Percentiles rank a stretch among this genome's conserved stretches.
Conservation (phyloP, 2,329 filamentous ascomycete species). For the Aureobasidium pullulans region DNA sequence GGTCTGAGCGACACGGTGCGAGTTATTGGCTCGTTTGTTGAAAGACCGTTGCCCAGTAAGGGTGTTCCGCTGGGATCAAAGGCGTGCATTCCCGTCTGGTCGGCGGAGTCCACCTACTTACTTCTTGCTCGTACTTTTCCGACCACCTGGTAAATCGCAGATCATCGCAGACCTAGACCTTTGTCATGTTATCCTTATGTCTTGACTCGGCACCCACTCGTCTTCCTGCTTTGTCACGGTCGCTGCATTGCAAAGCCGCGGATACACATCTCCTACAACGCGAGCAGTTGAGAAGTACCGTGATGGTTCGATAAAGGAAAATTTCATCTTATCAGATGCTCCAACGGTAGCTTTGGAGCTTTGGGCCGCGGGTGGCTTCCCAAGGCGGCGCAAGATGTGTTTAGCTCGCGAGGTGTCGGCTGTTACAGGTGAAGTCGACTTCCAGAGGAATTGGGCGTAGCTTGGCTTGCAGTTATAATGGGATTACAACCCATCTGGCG, state of each 20-base stretch:
- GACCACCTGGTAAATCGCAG: neutral
- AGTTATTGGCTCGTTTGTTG: neutral
- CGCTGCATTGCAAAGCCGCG: neutral
- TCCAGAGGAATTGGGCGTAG: neutral
- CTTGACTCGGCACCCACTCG: neutral
- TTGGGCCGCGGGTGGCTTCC: neutral
- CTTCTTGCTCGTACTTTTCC: neutral
- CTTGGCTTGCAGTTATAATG: constrained; percentile 7
- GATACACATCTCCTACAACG: neutral
- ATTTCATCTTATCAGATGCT: constrained; percentile 11
- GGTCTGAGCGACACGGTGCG: neutral
- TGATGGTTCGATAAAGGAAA: constrained; percentile 2
- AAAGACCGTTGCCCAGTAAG: neutral
- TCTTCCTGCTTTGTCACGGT: neutral
- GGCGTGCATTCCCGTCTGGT: neutral
- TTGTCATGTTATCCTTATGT: neutral
- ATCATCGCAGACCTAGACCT: neutral
- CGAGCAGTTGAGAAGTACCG: neutral
- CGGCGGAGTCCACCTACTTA: neutral
- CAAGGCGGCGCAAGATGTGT: neutral
- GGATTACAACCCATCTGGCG: neutral
- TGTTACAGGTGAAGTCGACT: neutral
- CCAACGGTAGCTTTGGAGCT: neutral
- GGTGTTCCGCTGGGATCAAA: neutral
- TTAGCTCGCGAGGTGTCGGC: neutral